Percentiles rank a stretch among this genome's conserved stretches.
These are phyloP conservation scores for Corinectria fuckeliana DNA, from an alignment of 2,329 filamentous ascomycete genomes.

Conservation along the genomic window DNA sequence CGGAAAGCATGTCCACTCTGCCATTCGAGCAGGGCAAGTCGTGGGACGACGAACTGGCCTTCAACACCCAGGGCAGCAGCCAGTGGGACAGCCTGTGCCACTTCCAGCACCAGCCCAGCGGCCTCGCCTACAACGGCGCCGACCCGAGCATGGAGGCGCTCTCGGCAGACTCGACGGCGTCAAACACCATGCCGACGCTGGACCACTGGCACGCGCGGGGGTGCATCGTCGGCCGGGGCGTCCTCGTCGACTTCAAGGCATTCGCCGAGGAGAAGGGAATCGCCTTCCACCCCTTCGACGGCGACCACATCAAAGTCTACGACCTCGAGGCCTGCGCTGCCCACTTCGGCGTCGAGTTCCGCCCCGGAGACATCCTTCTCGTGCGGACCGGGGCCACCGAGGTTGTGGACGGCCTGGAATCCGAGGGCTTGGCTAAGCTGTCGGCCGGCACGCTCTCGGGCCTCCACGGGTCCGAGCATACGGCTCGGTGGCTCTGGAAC, in stretches of 20 bases:
- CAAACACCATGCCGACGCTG: constrained; percentile 36
- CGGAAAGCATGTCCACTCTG: constrained; percentile 21
- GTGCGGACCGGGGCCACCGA: constrained; percentile 69
- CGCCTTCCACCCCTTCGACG: constrained; percentile 57
- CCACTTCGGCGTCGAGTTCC: constrained; percentile 67
- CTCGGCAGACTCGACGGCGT: constrained; percentile 28
- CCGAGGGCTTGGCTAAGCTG: constrained; percentile 44
- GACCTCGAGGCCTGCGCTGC: constrained; percentile 65
- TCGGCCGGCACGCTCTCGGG: constrained; percentile 42
- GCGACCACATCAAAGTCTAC: constrained; percentile 58
- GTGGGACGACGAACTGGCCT: constrained; percentile 56
- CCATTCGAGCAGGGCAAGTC: constrained; percentile 22
- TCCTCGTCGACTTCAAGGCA: constrained; percentile 60
- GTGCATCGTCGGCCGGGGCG: constrained; percentile 60
- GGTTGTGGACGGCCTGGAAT: constrained; percentile 55
- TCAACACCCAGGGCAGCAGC: constrained; percentile 61
- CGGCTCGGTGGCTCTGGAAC: constrained; percentile 72
- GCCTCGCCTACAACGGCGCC: constrained; percentile 58
- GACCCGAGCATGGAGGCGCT: constrained; percentile 46
- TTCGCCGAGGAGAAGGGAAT: constrained; percentile 59
- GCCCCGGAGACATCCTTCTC: constrained; percentile 70
- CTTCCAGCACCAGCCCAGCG: constrained; percentile 51
- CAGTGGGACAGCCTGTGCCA: constrained; percentile 63
- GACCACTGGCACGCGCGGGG: constrained; percentile 55
- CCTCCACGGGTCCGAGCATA: constrained; percentile 55